Base-by-base conservation (phyloP, 768 basidiomycete species). In the Tricholoma terreum region DNA sequence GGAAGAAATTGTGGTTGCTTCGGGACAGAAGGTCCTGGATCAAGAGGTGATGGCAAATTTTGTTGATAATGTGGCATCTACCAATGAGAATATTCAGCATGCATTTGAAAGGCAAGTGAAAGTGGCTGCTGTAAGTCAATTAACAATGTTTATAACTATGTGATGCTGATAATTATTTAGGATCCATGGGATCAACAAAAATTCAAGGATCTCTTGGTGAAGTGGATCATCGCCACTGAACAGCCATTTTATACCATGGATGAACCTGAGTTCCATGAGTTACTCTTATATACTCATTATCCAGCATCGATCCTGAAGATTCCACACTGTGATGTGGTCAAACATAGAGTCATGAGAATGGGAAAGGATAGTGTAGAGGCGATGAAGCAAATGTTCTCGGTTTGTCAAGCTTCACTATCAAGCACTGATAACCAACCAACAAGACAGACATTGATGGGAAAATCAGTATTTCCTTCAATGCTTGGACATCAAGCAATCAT, bases 401-500 rank as follows among this genome's bases (percentile, higher is more conserved):
- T 50, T 30, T 14, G 7, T 50, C 12, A 4, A n/a, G n/a, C n/a
- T n/a, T n/a, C n/a, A n/a, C n/a, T n/a, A n/a, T n/a, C n/a, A n/a
- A n/a, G n/a, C n/a, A n/a, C n/a, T n/a, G n/a, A n/a, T n/a, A n/a
- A n/a, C n/a, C n/a, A n/a, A n/a, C n/a, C n/a, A n/a, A n/a, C n/a
- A n/a, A n/a, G n/a, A n/a, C n/a, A n/a, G n/a, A n/a, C n/a, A n/a
- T n/a, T n/a, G 27, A 57, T 6, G 33, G 46, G 5, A 64, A 66
- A n/a, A 55, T 67, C 22, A 35, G 45, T 12, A 54, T 66, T 14
- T 64, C 59, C 2, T 56, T 67, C n/a, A 58, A 67, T 56, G 61
- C 61, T 17, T 67, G 66, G 66, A 66, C 66, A 24, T 67, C 66
- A 27, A 66, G 61, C 52, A 67, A 66, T 30, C 52, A 56, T 11